These are phyloP conservation scores for Dendrobium nobile DNA, from an alignment of 106 monocot genomes.

Conservation along the genomic window DNA sequence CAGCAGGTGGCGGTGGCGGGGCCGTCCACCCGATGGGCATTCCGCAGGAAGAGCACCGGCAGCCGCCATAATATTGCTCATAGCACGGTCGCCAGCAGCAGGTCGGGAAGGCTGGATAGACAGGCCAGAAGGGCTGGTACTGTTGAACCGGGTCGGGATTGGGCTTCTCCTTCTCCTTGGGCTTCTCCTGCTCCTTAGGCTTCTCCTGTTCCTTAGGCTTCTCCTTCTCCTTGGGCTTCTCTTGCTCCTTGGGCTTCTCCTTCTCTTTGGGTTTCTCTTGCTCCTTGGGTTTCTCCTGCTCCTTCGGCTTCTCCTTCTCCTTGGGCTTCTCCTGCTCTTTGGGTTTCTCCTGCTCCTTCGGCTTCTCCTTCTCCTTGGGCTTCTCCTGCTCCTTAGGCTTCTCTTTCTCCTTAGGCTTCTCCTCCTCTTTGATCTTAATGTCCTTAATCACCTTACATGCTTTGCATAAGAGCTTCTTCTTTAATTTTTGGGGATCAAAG, in stretches of 20 bases:
- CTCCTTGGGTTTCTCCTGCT: conserved; percentile 7
- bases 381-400: background rate
- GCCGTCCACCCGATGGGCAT: background rate
- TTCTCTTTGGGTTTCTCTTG: background rate
- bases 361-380: conserved; percentile 5
- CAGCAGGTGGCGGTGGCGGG: background rate
- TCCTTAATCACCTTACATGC: conserved; percentile 46
- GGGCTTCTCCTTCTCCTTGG: background rate
- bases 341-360: background rate
- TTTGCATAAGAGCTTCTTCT: conserved; percentile 39
- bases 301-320: conserved; percentile 11
- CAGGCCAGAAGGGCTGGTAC: background rate
- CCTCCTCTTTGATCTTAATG: conserved; percentile 34
- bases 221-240: background rate
- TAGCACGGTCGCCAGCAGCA: conserved; percentile 33
- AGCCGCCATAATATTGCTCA: conserved; percentile 31
- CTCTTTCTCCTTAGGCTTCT: background rate
- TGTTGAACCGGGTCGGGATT: background rate
- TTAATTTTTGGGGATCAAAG: conserved; percentile 36
- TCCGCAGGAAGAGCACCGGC: conserved; percentile 31
- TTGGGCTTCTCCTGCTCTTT: background rate
- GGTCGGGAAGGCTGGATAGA: background rate
- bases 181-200: no score
- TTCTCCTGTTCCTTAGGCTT: background rate
- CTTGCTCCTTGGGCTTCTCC: background rate